Evolutionary conservation across 2,329 filamentous ascomycete species (phyloP), one percentile per base, ranked within the genome.

Genomic region (Calonectria crousiana): DNA sequence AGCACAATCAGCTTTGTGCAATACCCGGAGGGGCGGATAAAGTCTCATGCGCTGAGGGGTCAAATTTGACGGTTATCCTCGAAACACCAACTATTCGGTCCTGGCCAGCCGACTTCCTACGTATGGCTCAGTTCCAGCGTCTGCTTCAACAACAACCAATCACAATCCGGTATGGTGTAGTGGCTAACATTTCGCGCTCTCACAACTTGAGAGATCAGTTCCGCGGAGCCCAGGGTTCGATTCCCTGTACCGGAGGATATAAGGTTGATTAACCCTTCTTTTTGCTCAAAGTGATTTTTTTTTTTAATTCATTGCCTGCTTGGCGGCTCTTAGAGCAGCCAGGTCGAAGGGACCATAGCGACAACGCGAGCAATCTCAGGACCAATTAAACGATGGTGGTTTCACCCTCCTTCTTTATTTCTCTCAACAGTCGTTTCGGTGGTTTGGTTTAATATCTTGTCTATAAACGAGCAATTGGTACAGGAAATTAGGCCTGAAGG

Each of bases 111-210:
- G n/a, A 9, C 44, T 47, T 47, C 44, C 44, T 47, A 47, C 44
- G 5, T 47, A 47, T 23, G 44, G 2, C n/a, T 11, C 20, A 47
- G 4, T 13, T 23, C 44, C 44, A 1, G 10, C 44, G 4, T 0
- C 0, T 5, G 8, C 11, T 32, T 4, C 52, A 56, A n/a, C 52
- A 34, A 56, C 58, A 64, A 47, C 56, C 47, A 67, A 67, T 62
- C 52, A 72, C 64, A 67, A 58, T 82, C 80, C 80, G 79, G 80
- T 82, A 82, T 82, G 80, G 80, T 82, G 81, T 82, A 82, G 79
- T 82, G 81, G 81, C 81, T 80, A 82, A 82, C 81, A 82, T 82
- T 81, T 82, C 79, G 78, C 80, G 80, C 81, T 82, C 81, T 81
- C 81, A 82, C 69, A 75, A 78, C 74, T 26, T 78, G 76, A 78